These are phyloP conservation scores for Xylaria multiplex DNA, from an alignment of 2,329 filamentous ascomycete genomes.

Conservation along the genomic window DNA sequence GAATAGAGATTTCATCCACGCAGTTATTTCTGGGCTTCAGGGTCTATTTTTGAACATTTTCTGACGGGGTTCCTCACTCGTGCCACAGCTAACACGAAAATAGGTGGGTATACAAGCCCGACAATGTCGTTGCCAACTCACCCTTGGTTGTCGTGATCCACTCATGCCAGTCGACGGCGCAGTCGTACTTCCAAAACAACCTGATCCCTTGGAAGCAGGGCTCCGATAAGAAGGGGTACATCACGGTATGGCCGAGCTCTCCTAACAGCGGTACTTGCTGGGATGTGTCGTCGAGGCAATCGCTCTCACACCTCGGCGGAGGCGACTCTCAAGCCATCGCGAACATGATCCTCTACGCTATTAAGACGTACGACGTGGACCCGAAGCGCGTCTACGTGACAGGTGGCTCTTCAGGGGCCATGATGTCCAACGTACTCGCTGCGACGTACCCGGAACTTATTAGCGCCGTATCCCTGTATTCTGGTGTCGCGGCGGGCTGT, in stretches of 20 bases:
- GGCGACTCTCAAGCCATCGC: constrained; percentile 53
- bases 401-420: constrained; percentile 51
- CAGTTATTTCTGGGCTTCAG: background rate
- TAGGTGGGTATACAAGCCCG: constrained; percentile 51
- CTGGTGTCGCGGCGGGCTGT: constrained; percentile 56
- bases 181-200: constrained; percentile 51
- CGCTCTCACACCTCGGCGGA: constrained; percentile 50
- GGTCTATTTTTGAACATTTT: background rate
- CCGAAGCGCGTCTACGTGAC: constrained; percentile 50
- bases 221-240: constrained; percentile 51
- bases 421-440: constrained; percentile 56
- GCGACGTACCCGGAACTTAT: constrained; percentile 57
- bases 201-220: constrained; percentile 51
- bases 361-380: constrained; percentile 48
- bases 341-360: constrained; percentile 51
- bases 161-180: constrained; percentile 52
- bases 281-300: constrained; percentile 63
- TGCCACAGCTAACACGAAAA: constrained; percentile 17
- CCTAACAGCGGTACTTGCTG: constrained; percentile 63
- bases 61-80: background rate
- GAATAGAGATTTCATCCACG: constrained; percentile 10
- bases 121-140: constrained; percentile 50
- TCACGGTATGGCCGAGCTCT: constrained; percentile 62
- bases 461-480: constrained; percentile 52
- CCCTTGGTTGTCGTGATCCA: constrained; percentile 53